Percentiles rank a stretch among this genome's conserved stretches.
Evolutionary conservation across 2,329 filamentous ascomycete species (phyloP).

Genomic region (Bipolaris cookei): DNA sequence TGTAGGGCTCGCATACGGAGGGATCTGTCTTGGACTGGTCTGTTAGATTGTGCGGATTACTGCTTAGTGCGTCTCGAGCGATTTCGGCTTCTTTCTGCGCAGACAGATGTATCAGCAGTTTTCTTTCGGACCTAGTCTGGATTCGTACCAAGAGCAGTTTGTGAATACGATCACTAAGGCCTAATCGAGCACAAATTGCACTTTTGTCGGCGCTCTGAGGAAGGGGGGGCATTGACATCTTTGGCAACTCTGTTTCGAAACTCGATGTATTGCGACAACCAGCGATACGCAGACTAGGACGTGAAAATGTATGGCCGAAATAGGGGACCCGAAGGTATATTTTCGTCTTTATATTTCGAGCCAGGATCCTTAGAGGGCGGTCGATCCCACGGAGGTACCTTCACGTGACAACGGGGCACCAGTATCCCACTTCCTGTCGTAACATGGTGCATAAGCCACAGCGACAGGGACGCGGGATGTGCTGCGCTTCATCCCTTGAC

Average conservation of each 20-base stretch:
- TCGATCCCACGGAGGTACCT: constrained; percentile 13
- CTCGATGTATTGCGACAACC: constrained; percentile 1
- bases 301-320: not conserved
- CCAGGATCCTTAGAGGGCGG: constrained; percentile 12
- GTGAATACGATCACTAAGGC: constrained; percentile 52
- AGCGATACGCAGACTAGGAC: not conserved
- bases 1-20: constrained; percentile 49
- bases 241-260: constrained; percentile 2
- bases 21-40: constrained; percentile 44
- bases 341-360: constrained; percentile 30
- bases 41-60: constrained; percentile 48
- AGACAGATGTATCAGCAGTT: constrained; percentile 10
- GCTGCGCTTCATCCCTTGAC: constrained; percentile 21
- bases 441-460: constrained; percentile 29
- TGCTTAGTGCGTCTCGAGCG: constrained; percentile 52
- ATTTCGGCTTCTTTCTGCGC: constrained; percentile 52
- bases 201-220: constrained; percentile 56
- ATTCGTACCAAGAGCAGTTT: constrained; percentile 53
- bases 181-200: constrained; percentile 52
- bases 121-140: not conserved
- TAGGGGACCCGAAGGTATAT: not conserved
- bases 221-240: constrained; percentile 35
- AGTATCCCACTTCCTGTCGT: constrained; percentile 28
- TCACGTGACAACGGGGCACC: constrained; percentile 33
- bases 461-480: constrained; percentile 22